Evolutionary conservation across 2,329 filamentous ascomycete genomes (phyloP).

Genomic region (Trichoderma simmonsii): DNA sequence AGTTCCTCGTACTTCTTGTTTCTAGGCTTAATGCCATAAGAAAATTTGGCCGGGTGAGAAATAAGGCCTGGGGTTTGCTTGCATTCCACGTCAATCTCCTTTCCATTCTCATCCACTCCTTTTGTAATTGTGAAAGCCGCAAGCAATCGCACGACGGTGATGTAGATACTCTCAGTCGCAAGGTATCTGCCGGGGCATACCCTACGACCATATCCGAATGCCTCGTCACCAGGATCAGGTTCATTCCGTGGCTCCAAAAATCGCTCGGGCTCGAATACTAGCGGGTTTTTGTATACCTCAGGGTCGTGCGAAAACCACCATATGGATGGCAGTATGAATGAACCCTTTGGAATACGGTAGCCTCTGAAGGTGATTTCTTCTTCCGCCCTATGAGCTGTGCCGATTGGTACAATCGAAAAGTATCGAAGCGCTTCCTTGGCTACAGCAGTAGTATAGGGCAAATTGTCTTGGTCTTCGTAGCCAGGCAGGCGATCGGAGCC

Average conservation of each 20-base stretch:
- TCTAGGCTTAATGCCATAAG: not conserved
- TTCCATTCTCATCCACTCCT: not conserved
- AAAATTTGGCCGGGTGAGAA: not conserved
- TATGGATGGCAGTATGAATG: not conserved
- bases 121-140: conserved; percentile 9
- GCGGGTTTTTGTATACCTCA: conserved; percentile 40
- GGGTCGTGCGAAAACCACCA: conserved; percentile 15
- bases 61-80: not conserved
- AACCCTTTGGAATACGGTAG: conserved; percentile 8
- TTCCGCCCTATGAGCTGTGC: not conserved
- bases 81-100: not conserved
- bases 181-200: conserved; percentile 11
- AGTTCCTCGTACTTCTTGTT: not conserved
- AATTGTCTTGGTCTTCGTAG: not conserved
- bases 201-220: conserved; percentile 16
- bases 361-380: not conserved
- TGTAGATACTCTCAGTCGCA: not conserved
- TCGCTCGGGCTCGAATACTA: conserved; percentile 29
- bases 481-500: not conserved
- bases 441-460: not conserved
- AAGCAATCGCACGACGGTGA: not conserved
- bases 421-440: not conserved
- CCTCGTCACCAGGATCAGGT: conserved; percentile 8
- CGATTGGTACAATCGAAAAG: not conserved
- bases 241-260: conserved; percentile 27